A percentile compares a stretch with the other conserved stretches of the same genome.
phyloP scores from a whole-genome alignment of 139 green algal species.

The Gonium pectorale region DNA sequence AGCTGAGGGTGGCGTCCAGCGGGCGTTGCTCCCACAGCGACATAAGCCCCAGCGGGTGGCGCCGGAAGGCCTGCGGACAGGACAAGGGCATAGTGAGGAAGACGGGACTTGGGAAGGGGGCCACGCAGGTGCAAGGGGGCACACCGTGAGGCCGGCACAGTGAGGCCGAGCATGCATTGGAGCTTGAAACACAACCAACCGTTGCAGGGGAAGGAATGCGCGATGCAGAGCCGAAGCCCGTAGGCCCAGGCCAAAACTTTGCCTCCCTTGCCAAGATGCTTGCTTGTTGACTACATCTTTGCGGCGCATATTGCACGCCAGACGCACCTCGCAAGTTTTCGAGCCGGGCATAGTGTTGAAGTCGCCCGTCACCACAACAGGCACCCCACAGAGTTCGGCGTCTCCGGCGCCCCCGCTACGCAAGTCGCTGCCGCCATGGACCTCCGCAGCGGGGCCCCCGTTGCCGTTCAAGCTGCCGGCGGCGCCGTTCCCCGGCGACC shows the following conservation, averaged over 20 bases:
- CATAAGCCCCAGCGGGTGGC: constrained; percentile 18
- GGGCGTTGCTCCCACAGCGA: constrained; percentile 38
- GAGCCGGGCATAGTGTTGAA: constrained; percentile 67
- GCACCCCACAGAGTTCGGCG: background rate
- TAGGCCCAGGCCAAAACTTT: no score
- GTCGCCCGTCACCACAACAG: constrained; percentile 65
- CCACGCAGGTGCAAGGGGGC: no score
- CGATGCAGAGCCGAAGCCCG: no score
- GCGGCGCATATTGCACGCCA: no score
- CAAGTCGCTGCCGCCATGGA: background rate
- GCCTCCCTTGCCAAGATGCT: no score
- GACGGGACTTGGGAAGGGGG: no score
- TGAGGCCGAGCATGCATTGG: no score
- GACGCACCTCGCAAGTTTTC: constrained; percentile 24
- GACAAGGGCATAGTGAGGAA: no score
- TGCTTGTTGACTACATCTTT: no score
- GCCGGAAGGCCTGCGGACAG: constrained; percentile 29
- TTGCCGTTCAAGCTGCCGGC: background rate
- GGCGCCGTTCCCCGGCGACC: background rate
- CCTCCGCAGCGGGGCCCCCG: background rate
- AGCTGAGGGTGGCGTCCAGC: constrained; percentile 17
- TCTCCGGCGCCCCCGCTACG: background rate
- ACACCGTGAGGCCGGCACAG: no score
- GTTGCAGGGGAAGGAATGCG: no score
- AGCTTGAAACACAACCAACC: no score